These are phyloP conservation scores for Tagetes erecta DNA, from an alignment of 129 eudicot species.

Conservation along the genomic window DNA sequence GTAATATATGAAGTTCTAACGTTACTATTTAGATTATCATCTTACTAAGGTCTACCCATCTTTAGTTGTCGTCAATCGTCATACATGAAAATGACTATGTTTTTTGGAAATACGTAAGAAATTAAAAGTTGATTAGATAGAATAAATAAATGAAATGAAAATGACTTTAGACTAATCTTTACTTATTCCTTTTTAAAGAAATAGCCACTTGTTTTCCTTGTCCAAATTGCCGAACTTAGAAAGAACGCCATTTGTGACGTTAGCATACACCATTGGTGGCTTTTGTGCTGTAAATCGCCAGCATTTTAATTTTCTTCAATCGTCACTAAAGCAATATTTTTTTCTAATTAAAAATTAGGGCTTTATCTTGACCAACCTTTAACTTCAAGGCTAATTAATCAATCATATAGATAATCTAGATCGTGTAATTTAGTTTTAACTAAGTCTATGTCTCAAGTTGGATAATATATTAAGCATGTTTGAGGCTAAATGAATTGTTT, in stretches of 20 bases:
- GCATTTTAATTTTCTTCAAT: conserved; percentile 1
- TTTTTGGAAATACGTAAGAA: conserved; percentile 12
- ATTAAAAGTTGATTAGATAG: background rate
- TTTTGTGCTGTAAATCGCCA: conserved; percentile 27
- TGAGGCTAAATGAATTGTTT: too few species aligned
- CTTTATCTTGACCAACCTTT: background rate
- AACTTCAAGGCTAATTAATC: background rate
- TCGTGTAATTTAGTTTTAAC: background rate
- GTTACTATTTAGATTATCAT: background rate
- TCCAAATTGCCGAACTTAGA: conserved; percentile 25
- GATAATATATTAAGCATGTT: too few species aligned
- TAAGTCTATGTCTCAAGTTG: too few species aligned
- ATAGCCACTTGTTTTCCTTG: conserved; percentile 32
- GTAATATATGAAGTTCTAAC: too few species aligned
- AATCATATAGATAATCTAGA: background rate
- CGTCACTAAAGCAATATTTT: background rate
- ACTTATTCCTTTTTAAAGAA: background rate
- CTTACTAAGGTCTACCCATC: conserved; percentile 15
- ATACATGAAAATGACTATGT: background rate
- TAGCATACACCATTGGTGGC: conserved; percentile 41
- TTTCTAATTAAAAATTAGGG: background rate
- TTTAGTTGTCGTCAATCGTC: conserved; percentile 20
- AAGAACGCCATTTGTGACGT: conserved; percentile 22
- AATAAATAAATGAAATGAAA: background rate
- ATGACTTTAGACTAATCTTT: conserved; percentile 17